A percentile compares a stretch with the other conserved stretches of the same genome.
Conservation (phyloP, 1,284 basidiomycete genomes). For the Leccinum glutinopallens region DNA sequence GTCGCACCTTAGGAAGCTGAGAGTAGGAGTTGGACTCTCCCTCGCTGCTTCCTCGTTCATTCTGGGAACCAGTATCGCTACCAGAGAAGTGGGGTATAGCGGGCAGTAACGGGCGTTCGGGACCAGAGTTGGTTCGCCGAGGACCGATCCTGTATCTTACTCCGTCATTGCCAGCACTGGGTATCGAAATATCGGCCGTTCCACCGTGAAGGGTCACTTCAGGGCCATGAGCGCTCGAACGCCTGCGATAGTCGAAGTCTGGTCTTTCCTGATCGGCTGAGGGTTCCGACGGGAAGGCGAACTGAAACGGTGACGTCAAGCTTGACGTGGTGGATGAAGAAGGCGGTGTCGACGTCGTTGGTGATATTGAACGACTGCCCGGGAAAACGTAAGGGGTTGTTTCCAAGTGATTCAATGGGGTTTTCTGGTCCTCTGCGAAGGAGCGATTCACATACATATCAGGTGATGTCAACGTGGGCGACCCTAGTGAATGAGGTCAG, state of each 20-base stretch:
- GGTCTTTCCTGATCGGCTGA: constrained; percentile 53
- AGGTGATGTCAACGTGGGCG: constrained; percentile 58
- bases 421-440: constrained; percentile 63
- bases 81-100: constrained; percentile 51
- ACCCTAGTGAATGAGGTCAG: constrained; percentile 59
- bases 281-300: constrained; percentile 57
- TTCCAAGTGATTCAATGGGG: constrained; percentile 55
- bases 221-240: constrained; percentile 49
- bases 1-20: constrained; percentile 42
- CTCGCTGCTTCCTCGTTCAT: constrained; percentile 59
- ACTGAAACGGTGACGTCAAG: constrained; percentile 65
- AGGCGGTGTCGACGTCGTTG: constrained; percentile 63
- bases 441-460: constrained; percentile 60
- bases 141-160: constrained; percentile 59
- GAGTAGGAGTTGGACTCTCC: constrained; percentile 51
- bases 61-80: constrained; percentile 52
- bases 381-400: constrained; percentile 65
- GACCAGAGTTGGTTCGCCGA: constrained; percentile 49
- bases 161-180: constrained; percentile 50
- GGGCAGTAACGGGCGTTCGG: constrained; percentile 54
- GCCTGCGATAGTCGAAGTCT: constrained; percentile 67
- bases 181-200: constrained; percentile 68
- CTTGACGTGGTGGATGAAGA: constrained; percentile 60
- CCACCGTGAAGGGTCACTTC: constrained; percentile 71
- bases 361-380: constrained; percentile 72